A percentile compares a stretch with the other conserved stretches of the same genome.
Evolutionary conservation across 2,329 filamentous ascomycete species (phyloP).

Genomic region (Pseudogymnoascus sp.): DNA sequence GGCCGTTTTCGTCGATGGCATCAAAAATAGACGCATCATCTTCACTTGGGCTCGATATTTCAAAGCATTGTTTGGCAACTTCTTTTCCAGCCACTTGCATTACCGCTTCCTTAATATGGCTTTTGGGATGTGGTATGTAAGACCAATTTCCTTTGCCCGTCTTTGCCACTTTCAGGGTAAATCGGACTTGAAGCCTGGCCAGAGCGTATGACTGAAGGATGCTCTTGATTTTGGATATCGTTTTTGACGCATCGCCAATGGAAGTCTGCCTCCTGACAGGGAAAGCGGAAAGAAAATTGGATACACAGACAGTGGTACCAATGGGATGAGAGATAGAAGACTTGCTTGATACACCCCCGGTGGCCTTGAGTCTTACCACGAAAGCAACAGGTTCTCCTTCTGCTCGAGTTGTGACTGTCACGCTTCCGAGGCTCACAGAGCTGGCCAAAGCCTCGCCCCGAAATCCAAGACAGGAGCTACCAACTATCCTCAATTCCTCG

Average conservation of each 20-base stretch:
- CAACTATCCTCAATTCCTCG: slow-evolving; percentile 50
- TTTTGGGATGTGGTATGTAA: slow-evolving; percentile 49
- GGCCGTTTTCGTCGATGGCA: neutral
- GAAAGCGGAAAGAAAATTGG: slow-evolving; percentile 49
- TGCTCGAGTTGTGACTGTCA: slow-evolving; percentile 58
- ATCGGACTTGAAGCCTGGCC: slow-evolving; percentile 53
- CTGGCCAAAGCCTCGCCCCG: slow-evolving; percentile 67
- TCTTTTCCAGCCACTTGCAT: slow-evolving; percentile 55
- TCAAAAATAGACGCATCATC: neutral
- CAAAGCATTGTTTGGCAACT: slow-evolving; percentile 47
- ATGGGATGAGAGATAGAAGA: slow-evolving; percentile 44
- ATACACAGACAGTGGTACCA: slow-evolving; percentile 61
- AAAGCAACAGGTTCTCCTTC: slow-evolving; percentile 52
- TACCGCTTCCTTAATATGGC: slow-evolving; percentile 48
- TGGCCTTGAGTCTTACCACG: slow-evolving; percentile 36
- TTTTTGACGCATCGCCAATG: slow-evolving; percentile 50
- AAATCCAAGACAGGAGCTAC: slow-evolving; percentile 61
- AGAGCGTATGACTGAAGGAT: slow-evolving; percentile 59
- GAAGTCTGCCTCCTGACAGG: slow-evolving; percentile 56
- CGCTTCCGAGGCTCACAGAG: slow-evolving; percentile 50
- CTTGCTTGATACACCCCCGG: slow-evolving; percentile 32
- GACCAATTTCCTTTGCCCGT: slow-evolving; percentile 46
- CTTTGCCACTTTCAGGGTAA: slow-evolving; percentile 53
- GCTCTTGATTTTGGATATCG: slow-evolving; percentile 48
- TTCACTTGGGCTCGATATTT: slow-evolving; percentile 23